Evolutionary conservation across 2,329 filamentous ascomycete species (phyloP).

Genomic region (Fusarium oxysporum): DNA sequence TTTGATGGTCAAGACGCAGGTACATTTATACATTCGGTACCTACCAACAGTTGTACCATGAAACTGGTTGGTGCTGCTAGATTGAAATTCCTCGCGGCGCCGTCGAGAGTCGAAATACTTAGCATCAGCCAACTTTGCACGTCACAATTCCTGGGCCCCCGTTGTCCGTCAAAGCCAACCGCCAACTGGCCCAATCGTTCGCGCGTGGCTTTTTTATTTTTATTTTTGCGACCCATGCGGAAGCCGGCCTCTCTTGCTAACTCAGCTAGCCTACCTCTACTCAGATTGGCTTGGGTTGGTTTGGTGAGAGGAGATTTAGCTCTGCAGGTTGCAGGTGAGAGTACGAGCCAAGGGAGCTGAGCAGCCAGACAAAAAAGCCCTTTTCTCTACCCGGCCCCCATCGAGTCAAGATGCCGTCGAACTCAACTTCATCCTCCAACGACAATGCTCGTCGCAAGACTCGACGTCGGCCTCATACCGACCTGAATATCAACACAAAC

Average conservation of each 20-base stretch:
- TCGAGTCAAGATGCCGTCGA: slow-evolving; percentile 35
- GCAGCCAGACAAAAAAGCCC: slow-evolving; percentile 37
- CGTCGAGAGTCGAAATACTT: slow-evolving; percentile 35
- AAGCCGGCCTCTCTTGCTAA: slow-evolving; percentile 39
- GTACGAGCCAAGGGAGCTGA: slow-evolving; percentile 13
- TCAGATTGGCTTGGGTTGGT: slow-evolving; percentile 31
- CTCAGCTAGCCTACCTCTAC: slow-evolving; percentile 26
- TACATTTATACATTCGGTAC: slow-evolving; percentile 1
- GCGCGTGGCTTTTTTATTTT: slow-evolving; percentile 36
- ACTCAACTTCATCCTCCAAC: slow-evolving; percentile 31
- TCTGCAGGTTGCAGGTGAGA: slow-evolving; percentile 19
- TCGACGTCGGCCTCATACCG: slow-evolving; percentile 41
- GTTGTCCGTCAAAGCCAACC: slow-evolving; percentile 31
- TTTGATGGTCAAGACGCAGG: slow-evolving; percentile 23
- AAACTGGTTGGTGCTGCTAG: slow-evolving; percentile 5
- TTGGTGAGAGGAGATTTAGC: slow-evolving; percentile 29
- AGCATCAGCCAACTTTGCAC: slow-evolving; percentile 41
- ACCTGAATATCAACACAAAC: slow-evolving; percentile 44
- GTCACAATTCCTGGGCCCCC: slow-evolving; percentile 41
- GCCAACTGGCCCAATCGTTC: slow-evolving; percentile 35
- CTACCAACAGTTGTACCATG: background rate
- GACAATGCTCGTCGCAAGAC: slow-evolving; percentile 45
- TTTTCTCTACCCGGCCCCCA: slow-evolving; percentile 29
- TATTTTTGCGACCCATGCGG: slow-evolving; percentile 30
- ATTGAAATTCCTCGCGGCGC: slow-evolving; percentile 37